Conservation (phyloP, 371 early-diverging fungal genomes). For the Zychaea mexicana region DNA sequence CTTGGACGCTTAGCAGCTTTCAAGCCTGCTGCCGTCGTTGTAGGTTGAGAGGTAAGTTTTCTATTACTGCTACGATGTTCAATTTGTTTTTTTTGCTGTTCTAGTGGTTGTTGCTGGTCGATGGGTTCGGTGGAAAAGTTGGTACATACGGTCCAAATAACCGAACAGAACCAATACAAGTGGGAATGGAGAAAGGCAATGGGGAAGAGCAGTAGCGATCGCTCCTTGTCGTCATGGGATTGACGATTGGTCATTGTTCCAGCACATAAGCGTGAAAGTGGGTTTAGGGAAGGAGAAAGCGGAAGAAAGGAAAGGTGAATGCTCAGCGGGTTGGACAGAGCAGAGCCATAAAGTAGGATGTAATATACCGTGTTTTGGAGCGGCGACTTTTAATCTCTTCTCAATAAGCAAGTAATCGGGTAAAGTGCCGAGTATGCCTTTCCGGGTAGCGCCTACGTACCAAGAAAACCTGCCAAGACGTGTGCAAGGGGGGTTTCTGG, state of each 20-base stretch:
- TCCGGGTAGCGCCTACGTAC: too few species aligned
- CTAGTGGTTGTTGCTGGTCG: neutral
- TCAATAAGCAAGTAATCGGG: neutral
- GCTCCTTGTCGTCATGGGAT: constrained; percentile 4
- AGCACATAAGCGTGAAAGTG: neutral
- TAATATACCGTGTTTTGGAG: neutral
- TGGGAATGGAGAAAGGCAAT: constrained; percentile 19
- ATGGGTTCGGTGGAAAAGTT: constrained; percentile 2
- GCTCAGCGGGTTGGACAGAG: too few species aligned
- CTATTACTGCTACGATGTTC: neutral
- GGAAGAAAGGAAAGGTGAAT: neutral
- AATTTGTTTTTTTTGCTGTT: neutral
- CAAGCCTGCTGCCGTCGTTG: neutral
- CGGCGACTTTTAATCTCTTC: neutral
- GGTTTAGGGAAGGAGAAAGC: neutral
- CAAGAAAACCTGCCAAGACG: neutral
- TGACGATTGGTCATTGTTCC: constrained; percentile 3
- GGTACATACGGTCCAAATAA: constrained; percentile 17
- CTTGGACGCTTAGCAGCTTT: neutral
- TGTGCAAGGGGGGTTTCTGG: neutral
- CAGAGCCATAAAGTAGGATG: neutral
- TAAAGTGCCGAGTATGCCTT: neutral
- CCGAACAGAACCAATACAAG: constrained; percentile 20
- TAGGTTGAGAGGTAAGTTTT: neutral
- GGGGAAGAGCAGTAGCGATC: constrained; percentile 11